Base-by-base conservation (phyloP, 441 rosid genomes). In the Mallotus japonicus region DNA sequence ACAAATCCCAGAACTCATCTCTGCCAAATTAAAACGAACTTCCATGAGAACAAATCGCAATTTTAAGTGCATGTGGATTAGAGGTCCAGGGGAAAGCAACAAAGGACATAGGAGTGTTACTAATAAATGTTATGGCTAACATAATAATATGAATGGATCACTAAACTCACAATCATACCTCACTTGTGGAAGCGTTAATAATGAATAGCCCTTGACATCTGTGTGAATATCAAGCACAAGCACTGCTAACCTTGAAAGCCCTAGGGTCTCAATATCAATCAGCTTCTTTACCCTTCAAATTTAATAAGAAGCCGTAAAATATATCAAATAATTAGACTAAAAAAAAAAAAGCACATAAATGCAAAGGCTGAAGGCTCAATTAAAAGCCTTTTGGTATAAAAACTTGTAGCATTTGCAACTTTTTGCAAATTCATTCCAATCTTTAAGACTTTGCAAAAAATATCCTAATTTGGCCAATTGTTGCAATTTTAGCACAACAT, bases 1-100 rank as follows among this genome's bases (percentile, higher is more conserved):
- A 91, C 86, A 93, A 70, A 69, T 93, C 91, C 98, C 95, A 93
- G 74, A 91, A 90, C 67, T 91, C 95, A 54, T 89, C 91, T 75
- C 96, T 93, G 90, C 78, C 83, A 78, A 61, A 14, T 17, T 49
- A 14, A 57, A 13, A 56, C 17, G 22, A 66, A 28, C 11, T n/a
- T 58, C 16, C 0, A 20, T 22, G 20, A 70, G 65, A 17, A 8
- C 12, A 8, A 9, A 51, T 67, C 46, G 28, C 44, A 66, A 49
- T 28, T 51, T 67, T 51, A 67, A 16, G 13, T 6, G 4, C 37
- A 2, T 1, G 17, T 2, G 44, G 13, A 12, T 44, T 34, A 64
- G 67, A 20, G 47, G 47, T 44, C 10, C 1, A 44, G 8, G 47
- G 47, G 47, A 44, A 9, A 67, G 57, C 37, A 32, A 3, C 10